phyloP scores from a whole-genome alignment of 495 filamentous ascomycete species.

The Xylaria grammica region DNA sequence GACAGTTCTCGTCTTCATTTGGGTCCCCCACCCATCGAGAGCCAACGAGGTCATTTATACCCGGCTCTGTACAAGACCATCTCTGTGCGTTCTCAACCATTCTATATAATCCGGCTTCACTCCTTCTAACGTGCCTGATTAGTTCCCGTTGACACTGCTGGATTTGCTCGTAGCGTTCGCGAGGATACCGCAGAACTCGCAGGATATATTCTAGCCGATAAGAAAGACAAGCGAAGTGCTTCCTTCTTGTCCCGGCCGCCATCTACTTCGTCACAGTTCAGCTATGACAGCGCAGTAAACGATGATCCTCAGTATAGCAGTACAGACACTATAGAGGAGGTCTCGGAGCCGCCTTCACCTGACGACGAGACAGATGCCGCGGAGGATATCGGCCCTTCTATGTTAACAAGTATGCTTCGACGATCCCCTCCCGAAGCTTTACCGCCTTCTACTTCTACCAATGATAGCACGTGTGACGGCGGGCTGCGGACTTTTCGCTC shows the following conservation, averaged over 20 bases:
- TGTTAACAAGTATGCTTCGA: constrained; percentile 68
- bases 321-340: constrained; percentile 60
- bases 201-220: constrained; percentile 77
- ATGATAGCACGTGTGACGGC: constrained; percentile 1
- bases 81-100: constrained; percentile 54
- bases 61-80: constrained; percentile 69
- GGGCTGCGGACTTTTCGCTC: constrained; percentile 25
- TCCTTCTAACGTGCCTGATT: constrained; percentile 28
- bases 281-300: constrained; percentile 30
- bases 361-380: constrained; percentile 39
- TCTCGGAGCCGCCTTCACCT: constrained; percentile 64
- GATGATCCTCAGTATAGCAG: constrained; percentile 16
- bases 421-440: constrained; percentile 51
- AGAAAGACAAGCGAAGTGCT: constrained; percentile 46
- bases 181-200: constrained; percentile 93
- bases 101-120: background rate
- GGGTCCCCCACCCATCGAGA: constrained; percentile 59
- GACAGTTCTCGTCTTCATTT: constrained; percentile 45
- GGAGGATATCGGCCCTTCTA: constrained; percentile 56
- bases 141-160: constrained; percentile 65
- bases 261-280: constrained; percentile 39
- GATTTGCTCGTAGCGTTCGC: constrained; percentile 78
- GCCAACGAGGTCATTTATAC: constrained; percentile 78
- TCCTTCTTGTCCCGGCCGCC: constrained; percentile 47
- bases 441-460: constrained; percentile 4